A percentile compares a stretch with the other conserved stretches of the same genome.
Evolutionary conservation across 106 monocot genomes (phyloP).

Genomic region (Agapanthus africanus): DNA sequence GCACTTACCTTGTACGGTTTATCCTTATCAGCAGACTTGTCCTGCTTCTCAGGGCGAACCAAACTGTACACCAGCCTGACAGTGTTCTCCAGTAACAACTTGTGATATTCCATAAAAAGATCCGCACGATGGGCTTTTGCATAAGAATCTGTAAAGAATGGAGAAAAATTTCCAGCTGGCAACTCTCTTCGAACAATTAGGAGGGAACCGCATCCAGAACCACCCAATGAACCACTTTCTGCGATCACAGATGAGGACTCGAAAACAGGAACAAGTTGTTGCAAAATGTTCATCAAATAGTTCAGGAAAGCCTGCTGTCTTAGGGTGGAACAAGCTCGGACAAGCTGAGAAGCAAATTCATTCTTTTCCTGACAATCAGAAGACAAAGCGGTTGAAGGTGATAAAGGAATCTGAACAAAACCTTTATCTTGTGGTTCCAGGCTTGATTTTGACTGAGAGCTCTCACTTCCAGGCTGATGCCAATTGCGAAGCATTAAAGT

Average conservation of each 20-base stretch:
- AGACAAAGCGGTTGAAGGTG: slow-evolving; percentile 21
- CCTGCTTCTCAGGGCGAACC: slow-evolving; percentile 91
- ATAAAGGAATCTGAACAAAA: slow-evolving; percentile 24
- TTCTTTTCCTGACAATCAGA: slow-evolving; percentile 63
- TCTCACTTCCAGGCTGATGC: slow-evolving; percentile 91
- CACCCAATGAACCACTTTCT: slow-evolving; percentile 40
- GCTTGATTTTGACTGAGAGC: slow-evolving; percentile 50
- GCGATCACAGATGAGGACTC: slow-evolving; percentile 43
- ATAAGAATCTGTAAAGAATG: slow-evolving; percentile 96
- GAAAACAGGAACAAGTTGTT: slow-evolving; percentile 74
- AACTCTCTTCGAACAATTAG: slow-evolving; percentile 74
- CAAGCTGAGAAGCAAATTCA: slow-evolving; percentile 86
- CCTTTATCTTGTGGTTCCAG: slow-evolving; percentile 61
- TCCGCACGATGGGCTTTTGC: slow-evolving; percentile 83
- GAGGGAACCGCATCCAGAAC: slow-evolving; percentile 86
- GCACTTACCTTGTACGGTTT: slow-evolving; percentile 37
- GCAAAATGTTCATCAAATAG: slow-evolving; percentile 94
- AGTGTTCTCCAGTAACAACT: slow-evolving; percentile 82
- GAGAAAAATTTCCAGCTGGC: slow-evolving; percentile 90
- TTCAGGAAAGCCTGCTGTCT: slow-evolving; percentile 78
- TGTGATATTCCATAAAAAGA: slow-evolving; percentile 83
- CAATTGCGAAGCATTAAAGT: slow-evolving; percentile 98
- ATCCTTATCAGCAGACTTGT: slow-evolving; percentile 84
- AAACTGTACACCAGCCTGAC: slow-evolving; percentile 87
- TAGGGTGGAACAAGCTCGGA: slow-evolving; percentile 70